Conservation (phyloP, 2,329 filamentous ascomycete genomes). For the Fusarium pseudonygamai region DNA sequence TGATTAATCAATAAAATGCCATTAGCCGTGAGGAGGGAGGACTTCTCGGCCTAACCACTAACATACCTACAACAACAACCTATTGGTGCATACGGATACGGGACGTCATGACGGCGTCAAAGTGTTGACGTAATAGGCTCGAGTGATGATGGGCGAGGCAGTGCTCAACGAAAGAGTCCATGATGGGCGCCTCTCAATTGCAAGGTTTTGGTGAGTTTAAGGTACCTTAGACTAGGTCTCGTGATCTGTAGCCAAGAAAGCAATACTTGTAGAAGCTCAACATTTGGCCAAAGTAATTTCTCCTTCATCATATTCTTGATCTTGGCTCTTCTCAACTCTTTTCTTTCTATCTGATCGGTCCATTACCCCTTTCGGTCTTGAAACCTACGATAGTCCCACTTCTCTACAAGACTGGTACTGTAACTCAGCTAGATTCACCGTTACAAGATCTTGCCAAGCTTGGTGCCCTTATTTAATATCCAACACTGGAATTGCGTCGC, state of each 20-base stretch:
- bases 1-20: not conserved
- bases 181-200: conserved; percentile 28
- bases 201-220: not conserved
- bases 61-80: not conserved
- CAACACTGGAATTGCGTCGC: not conserved
- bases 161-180: not conserved
- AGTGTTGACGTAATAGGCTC: conserved; percentile 35
- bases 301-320: not conserved
- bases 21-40: not conserved
- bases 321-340: not conserved
- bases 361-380: conserved; percentile 8
- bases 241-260: conserved; percentile 18
- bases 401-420: not conserved
- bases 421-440: not conserved
- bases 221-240: conserved; percentile 3
- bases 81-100: conserved; percentile 8
- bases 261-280: not conserved
- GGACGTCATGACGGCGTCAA: conserved; percentile 5
- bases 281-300: not conserved
- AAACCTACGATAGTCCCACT: not conserved
- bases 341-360: not conserved
- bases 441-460: not conserved
- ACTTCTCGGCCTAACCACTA: not conserved
- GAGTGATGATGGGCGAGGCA: conserved; percentile 21
- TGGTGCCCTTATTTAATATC: not conserved